Evolutionary conservation across 1,139 yeast species (phyloP), one percentile per base, ranked within the genome.

Genomic region (Kodamaea fungicola): DNA sequence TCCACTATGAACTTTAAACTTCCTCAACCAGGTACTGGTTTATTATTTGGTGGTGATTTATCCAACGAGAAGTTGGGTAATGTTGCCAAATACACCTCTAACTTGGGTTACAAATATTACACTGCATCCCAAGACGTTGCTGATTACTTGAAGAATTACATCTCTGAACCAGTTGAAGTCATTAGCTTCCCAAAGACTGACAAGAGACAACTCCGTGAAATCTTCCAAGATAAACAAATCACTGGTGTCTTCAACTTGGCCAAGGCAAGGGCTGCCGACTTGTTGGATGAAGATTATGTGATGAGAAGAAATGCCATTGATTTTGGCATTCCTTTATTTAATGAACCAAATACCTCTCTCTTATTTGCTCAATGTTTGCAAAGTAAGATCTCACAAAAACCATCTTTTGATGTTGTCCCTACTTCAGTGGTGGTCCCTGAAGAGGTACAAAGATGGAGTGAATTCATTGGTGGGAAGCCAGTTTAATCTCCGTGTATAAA

Each of bases 261-360:
- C 37, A 75, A 74, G 52, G 84, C 88, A 34, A 80, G 97, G 61
- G 98, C 97, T 28, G 94, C 86, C 56, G 68, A 75, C 47, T 74
- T 87, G 49, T 67, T 80, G 46, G 97, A 92, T 55, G 83, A 85
- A 62, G 97, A 92, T 66, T 92, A 92, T 60, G 84, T 90, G 39
- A 92, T 92, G 97, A 83, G 99, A 74, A 83, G 99, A 72, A 92
- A 90, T 61, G 97, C 98, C 37, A 94, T 92, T 67, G 99, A 92
- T 64, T 92, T 94, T 62, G 97, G 87, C 42, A 84, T 92, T 54
- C 97, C 98, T 34, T 74, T 92, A 61, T 90, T 92, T 71, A 92
- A 92, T 59, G 98, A 92, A 67, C 96, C 97, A 48, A 82, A 88
- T 60, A 92, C 98, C 24, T 83, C 97, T 3, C 62, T 81, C 52